Conservation (phyloP, 2,329 filamentous ascomycete species). For the Grosmannia serpens region DNA sequence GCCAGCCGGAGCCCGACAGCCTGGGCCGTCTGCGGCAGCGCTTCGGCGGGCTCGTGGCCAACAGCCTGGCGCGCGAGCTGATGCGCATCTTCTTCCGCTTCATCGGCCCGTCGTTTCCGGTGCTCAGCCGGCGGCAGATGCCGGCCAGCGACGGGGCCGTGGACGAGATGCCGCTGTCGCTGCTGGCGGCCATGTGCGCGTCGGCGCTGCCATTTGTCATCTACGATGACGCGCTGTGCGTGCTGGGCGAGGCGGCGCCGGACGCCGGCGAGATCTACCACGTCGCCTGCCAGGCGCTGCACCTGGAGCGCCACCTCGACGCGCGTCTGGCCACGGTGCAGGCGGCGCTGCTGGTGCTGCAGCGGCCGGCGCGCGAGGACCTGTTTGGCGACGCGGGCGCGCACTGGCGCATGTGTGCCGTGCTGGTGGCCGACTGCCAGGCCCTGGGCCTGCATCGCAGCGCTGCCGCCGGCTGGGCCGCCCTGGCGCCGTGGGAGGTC, state of each 20-base stretch:
- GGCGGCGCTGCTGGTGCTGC: constrained; percentile 3
- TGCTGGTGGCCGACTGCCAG: constrained; percentile 1
- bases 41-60: not conserved
- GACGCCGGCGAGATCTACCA: not conserved
- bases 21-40: not conserved
- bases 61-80: not conserved
- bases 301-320: not conserved
- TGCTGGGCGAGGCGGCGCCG: not conserved
- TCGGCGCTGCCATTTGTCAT: constrained; percentile 2
- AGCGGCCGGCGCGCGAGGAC: not conserved
- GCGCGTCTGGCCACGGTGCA: not conserved
- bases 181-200: constrained; percentile 1
- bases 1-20: not conserved
- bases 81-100: constrained; percentile 1
- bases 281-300: not conserved
- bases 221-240: constrained; percentile 3
- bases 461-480: not conserved
- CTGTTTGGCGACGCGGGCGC: not conserved
- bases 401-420: not conserved
- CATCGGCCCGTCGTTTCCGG: not conserved
- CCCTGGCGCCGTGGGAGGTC: constrained; percentile 1
- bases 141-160: not conserved
- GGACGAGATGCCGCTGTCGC: not conserved
- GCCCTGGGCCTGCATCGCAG: constrained; percentile 2
- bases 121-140: constrained; percentile 2